A percentile compares a stretch with the other conserved stretches of the same genome.
These are phyloP conservation scores for Suillus decipiens DNA, from an alignment of 768 basidiomycete species.

Conservation along the genomic window DNA sequence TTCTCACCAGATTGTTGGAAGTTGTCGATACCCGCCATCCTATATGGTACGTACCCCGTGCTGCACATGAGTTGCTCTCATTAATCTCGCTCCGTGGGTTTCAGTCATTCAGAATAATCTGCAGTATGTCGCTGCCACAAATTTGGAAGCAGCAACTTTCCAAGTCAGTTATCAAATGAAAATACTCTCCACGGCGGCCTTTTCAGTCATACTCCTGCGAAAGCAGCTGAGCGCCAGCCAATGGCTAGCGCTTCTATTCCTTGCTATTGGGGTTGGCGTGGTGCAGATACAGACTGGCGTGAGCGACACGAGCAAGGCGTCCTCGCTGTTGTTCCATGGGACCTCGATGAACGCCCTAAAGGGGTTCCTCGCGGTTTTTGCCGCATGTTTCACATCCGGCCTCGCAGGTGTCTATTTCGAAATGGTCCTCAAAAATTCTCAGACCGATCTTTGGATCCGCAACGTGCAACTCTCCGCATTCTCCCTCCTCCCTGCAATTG, in stretches of 20 bases:
- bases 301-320: constrained; percentile 26
- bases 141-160: constrained; percentile 94
- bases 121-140: constrained; percentile 92
- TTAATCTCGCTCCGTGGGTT: constrained; percentile 12
- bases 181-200: constrained; percentile 90
- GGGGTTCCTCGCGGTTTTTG: constrained; percentile 87
- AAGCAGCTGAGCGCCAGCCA: constrained; percentile 72
- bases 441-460: constrained; percentile 91
- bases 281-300: constrained; percentile 75
- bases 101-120: constrained; percentile 91
- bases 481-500: constrained; percentile 84
- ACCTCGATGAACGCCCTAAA: constrained; percentile 78
- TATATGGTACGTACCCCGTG: constrained; percentile 60
- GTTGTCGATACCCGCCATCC: constrained; percentile 92
- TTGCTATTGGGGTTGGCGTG: constrained; percentile 87
- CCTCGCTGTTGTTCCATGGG: constrained; percentile 32
- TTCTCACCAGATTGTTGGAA: constrained; percentile 97
- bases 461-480: constrained; percentile 96
- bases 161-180: constrained; percentile 99
- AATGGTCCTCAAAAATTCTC: constrained; percentile 92
- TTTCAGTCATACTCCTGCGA: constrained; percentile 81
- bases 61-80: background rate
- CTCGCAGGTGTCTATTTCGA: constrained; percentile 98
- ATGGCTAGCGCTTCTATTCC: constrained; percentile 83
- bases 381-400: constrained; percentile 94